phyloP scores from a whole-genome alignment of 345 rosid species.

The Hypericum androsaemum region DNA sequence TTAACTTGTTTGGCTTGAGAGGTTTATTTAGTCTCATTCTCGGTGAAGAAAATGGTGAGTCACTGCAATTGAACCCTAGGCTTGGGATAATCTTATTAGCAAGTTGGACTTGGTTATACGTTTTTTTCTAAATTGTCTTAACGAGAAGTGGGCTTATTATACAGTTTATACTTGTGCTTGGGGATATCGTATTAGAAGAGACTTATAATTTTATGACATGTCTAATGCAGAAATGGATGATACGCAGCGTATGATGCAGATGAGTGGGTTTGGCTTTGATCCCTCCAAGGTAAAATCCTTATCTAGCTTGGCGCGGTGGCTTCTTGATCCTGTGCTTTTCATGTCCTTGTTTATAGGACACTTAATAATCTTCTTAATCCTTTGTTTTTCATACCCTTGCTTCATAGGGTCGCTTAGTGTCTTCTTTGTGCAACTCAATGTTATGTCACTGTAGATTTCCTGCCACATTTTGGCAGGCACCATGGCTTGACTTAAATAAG shows the following conservation, averaged over 20 bases:
- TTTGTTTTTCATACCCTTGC: too few species aligned
- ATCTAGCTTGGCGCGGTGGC: slow-evolving; percentile 6
- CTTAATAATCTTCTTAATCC: too few species aligned
- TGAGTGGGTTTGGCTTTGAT: slow-evolving; percentile 94
- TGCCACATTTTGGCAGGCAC: too few species aligned
- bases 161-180: too few species aligned
- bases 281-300: slow-evolving; percentile 56
- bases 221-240: slow-evolving; percentile 65
- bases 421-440: too few species aligned
- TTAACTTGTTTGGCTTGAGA: slow-evolving; percentile 92
- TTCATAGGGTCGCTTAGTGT: too few species aligned
- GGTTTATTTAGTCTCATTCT: slow-evolving; percentile 95
- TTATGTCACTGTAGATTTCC: too few species aligned
- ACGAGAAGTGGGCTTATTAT: too few species aligned
- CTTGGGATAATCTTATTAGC: slow-evolving; percentile 3
- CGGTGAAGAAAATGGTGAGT: slow-evolving; percentile 97
- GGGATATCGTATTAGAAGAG: too few species aligned
- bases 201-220: neutral
- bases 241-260: slow-evolving; percentile 97
- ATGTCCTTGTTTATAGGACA: too few species aligned
- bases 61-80: too few species aligned
- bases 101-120: neutral
- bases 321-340: neutral
- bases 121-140: neutral
- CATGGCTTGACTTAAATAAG: too few species aligned